Base-by-base conservation (phyloP, 1,284 basidiomycete species). In the Earliella scabrosa region DNA sequence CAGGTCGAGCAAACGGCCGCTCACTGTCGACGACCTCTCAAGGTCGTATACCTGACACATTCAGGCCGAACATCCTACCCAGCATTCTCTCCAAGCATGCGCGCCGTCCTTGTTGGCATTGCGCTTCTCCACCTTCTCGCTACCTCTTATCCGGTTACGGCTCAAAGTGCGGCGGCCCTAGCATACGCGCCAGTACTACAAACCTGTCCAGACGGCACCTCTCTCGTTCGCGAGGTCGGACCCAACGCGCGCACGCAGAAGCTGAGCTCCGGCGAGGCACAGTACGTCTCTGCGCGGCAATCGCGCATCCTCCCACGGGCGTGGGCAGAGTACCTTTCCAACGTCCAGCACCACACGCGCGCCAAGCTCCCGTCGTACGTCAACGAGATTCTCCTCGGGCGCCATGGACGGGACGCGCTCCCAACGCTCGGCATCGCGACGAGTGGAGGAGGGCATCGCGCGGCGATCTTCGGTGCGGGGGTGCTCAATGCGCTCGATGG, bases 391-490 rank as follows among this genome's bases (percentile, higher is more conserved):
- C 63, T 79, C 18, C 59, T 41, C 10, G 69, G 68, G 0, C 36
- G 54, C 5, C 41, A 49, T 14, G 61, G 61, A 24, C 39, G 52
- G 1, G 41, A 65, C 11, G 54, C 40, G 8, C 61, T 65, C 0
- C 79, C 79, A 0, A 76, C 66, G 4, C 56, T 82, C 0, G 76
- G 75, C 0, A 78, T 82, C 45, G 74, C 78, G 0, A 68, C 67
- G 20, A 82, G 79, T 48, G 80, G 80, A 6, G 81, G 80, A 14
- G 74, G 80, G 0, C 76, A 77, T 53, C 71, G 81, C 3, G 80
- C 82, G 0, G 76, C 79, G 0, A 72, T 80, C 2, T 82, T 82
- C 59, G 80, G 78, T 7, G 79, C 79, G 0, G 82, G 78, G 0
- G 71, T 80, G 3, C 59, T 84, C 39, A 78, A 77, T 47, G 76